These are phyloP conservation scores for Cladobotryum mycophilum DNA, from an alignment of 2,329 filamentous ascomycete species.

Conservation along the genomic window DNA sequence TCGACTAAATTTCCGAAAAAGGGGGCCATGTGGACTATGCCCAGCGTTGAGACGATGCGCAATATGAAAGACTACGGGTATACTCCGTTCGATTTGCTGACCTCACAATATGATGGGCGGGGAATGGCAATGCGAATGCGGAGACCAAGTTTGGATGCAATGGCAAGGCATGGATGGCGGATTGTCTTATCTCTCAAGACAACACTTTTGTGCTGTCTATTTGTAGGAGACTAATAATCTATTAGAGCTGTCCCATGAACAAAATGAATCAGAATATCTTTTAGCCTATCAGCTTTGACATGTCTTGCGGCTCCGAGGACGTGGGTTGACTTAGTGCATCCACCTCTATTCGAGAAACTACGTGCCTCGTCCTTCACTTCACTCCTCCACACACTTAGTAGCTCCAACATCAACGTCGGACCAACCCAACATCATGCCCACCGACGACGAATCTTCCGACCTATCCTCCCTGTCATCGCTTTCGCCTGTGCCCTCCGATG, in stretches of 20 bases:
- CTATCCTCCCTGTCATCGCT: slow-evolving; percentile 52
- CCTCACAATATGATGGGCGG: slow-evolving; percentile 10
- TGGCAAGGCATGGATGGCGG: slow-evolving; percentile 3
- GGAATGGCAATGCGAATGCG: slow-evolving; percentile 8
- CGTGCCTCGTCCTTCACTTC: slow-evolving; percentile 26
- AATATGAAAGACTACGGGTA: neutral
- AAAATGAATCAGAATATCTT: slow-evolving; percentile 19
- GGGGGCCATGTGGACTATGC: neutral
- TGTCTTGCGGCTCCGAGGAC: slow-evolving; percentile 26
- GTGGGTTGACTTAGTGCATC: slow-evolving; percentile 26
- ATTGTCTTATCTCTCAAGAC: neutral
- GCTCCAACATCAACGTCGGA: slow-evolving; percentile 15
- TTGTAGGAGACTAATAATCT: slow-evolving; percentile 1
- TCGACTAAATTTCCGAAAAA: neutral
- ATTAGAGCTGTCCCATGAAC: slow-evolving; percentile 1
- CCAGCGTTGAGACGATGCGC: neutral
- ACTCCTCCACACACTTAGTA: slow-evolving; percentile 23
- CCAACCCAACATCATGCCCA: slow-evolving; percentile 41
- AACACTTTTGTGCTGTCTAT: neutral
- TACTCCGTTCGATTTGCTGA: neutral
- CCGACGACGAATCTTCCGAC: slow-evolving; percentile 57
- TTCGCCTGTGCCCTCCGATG: slow-evolving; percentile 39
- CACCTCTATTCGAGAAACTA: slow-evolving; percentile 26
- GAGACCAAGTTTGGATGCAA: slow-evolving; percentile 6
- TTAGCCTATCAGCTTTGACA: slow-evolving; percentile 26